These are phyloP conservation scores for Jacaranda mimosifolia DNA, from an alignment of 257 asterid species.

Conservation along the genomic window DNA sequence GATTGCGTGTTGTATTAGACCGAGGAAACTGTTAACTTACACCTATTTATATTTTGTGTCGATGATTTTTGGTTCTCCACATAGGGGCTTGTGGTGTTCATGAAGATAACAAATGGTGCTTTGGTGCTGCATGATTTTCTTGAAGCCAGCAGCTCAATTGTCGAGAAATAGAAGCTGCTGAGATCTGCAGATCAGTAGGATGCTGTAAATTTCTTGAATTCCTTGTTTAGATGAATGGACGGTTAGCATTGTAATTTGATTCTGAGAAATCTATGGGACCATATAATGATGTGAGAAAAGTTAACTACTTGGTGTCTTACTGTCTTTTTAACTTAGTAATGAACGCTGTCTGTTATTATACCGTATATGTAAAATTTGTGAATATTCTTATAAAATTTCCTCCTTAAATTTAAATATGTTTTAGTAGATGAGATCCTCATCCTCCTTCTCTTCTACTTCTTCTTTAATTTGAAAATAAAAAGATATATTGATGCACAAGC, in stretches of 20 bases:
- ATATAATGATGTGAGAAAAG: slow-evolving; percentile 12
- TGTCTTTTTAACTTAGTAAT: no score
- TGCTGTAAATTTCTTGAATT: slow-evolving; percentile 47
- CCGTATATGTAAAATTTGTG: no score
- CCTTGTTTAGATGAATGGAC: slow-evolving; percentile 37
- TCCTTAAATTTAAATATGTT: no score
- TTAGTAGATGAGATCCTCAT: no score
- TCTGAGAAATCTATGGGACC: slow-evolving; percentile 31
- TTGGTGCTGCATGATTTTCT: slow-evolving; percentile 15
- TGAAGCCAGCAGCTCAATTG: slow-evolving; percentile 33
- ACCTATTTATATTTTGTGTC: neutral
- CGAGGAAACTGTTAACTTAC: neutral
- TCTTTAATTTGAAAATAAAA: no score
- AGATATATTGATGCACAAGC: no score
- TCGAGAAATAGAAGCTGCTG: slow-evolving; percentile 36
- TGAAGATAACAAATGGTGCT: slow-evolving; percentile 30
- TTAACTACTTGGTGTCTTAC: neutral
- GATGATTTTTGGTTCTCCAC: slow-evolving; percentile 16
- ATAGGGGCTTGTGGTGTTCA: slow-evolving; percentile 41
- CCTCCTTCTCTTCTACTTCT: no score
- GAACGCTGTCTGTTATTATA: no score
- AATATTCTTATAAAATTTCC: no score
- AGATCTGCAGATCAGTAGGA: slow-evolving; percentile 40
- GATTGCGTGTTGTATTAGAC: neutral
- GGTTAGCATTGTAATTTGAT: slow-evolving; percentile 37